Conservation (phyloP, 805 yeast species). For the Zygoascus flipseniorum region DNA sequence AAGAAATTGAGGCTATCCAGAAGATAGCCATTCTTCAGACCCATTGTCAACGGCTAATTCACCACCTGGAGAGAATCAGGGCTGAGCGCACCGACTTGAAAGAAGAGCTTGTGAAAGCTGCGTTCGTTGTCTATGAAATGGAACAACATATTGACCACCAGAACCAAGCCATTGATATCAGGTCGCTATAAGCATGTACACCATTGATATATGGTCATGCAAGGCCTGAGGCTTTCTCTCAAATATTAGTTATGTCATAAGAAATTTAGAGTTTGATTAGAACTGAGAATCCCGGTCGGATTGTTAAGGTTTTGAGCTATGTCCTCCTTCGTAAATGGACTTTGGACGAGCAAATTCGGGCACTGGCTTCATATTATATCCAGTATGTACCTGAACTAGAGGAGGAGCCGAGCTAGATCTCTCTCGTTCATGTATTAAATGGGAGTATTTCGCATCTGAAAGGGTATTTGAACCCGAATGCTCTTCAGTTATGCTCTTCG, state of each 20-base stretch:
- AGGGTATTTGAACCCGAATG: slow-evolving; percentile 3
- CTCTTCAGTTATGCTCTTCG: slow-evolving; percentile 3
- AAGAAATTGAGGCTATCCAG: background rate
- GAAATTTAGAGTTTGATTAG: too few relatives aligned
- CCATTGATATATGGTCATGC: too few relatives aligned
- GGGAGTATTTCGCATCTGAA: too few relatives aligned
- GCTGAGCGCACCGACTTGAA: background rate
- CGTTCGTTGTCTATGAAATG: background rate
- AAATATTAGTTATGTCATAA: too few relatives aligned
- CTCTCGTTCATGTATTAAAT: slow-evolving; percentile 1
- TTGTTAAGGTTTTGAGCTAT: too few relatives aligned
- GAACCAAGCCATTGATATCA: background rate
- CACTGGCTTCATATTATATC: too few relatives aligned
- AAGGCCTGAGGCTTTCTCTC: too few relatives aligned
- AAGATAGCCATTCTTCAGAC: slow-evolving; percentile 1
- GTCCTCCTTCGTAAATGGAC: too few relatives aligned
- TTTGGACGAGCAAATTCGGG: too few relatives aligned
- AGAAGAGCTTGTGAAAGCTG: slow-evolving; percentile 6
- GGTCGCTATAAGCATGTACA: background rate
- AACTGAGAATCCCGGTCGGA: too few relatives aligned
- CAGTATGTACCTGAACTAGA: too few relatives aligned
- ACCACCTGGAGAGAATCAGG: background rate
- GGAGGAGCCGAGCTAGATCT: slow-evolving; percentile 1
- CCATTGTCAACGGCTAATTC: background rate
- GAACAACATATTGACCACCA: background rate